Percentiles rank a stretch among this genome's conserved stretches.
Evolutionary conservation across 2,329 filamentous ascomycete species (phyloP).

Genomic region (Nothopassalora personata): DNA sequence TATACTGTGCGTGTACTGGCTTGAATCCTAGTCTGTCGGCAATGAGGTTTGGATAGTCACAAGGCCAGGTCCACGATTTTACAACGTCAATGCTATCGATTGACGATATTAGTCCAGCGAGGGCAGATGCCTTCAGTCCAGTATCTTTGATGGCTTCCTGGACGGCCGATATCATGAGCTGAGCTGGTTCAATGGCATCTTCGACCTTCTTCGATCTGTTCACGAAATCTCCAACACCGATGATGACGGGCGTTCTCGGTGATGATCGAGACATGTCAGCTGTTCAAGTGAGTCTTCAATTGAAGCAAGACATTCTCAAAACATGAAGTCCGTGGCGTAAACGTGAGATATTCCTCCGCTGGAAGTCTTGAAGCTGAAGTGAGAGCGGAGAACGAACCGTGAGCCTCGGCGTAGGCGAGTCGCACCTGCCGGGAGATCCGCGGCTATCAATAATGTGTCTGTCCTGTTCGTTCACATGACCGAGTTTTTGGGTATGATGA

Average conservation of each 20-base stretch:
- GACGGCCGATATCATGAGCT: constrained; percentile 56
- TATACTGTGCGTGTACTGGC: constrained; percentile 47
- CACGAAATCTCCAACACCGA: constrained; percentile 59
- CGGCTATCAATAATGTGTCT: constrained; percentile 14
- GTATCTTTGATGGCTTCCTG: constrained; percentile 49
- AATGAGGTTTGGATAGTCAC: constrained; percentile 53
- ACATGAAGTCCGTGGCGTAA: neutral
- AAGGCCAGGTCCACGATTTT: constrained; percentile 62
- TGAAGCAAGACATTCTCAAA: neutral
- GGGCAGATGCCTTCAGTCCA: constrained; percentile 25
- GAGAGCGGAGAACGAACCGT: neutral
- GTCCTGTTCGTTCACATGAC: neutral
- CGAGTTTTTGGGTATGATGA: neutral
- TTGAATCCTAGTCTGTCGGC: constrained; percentile 46
- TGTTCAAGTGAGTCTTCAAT: neutral
- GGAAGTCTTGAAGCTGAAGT: neutral
- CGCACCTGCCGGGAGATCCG: neutral
- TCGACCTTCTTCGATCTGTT: constrained; percentile 50
- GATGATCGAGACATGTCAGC: constrained; percentile 9
- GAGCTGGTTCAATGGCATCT: constrained; percentile 55
- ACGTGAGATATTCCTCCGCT: neutral
- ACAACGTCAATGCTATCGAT: constrained; percentile 59
- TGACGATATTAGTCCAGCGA: constrained; percentile 36
- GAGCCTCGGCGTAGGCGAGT: neutral
- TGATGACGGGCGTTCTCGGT: constrained; percentile 48